These are phyloP conservation scores for Glarea lozoyensis DNA, from an alignment of 495 filamentous ascomycete species.

Conservation along the genomic window DNA sequence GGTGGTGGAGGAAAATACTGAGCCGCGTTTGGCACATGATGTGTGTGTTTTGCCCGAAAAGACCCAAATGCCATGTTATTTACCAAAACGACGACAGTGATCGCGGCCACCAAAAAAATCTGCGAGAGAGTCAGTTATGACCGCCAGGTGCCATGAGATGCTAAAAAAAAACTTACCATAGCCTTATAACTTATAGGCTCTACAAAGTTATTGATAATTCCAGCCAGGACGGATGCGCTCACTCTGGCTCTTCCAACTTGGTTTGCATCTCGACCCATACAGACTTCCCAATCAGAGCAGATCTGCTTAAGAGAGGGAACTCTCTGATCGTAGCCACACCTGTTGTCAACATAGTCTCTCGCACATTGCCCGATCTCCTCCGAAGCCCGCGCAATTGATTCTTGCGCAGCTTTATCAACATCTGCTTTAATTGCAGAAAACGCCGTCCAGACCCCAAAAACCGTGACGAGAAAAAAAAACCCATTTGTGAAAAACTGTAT, in stretches of 20 bases:
- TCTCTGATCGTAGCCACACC: constrained; percentile 49
- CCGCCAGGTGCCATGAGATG: neutral
- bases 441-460: constrained; percentile 65
- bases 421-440: constrained; percentile 65
- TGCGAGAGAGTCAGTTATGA: constrained; percentile 10
- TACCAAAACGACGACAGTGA: constrained; percentile 46
- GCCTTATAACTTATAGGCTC: constrained; percentile 67
- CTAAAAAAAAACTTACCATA: constrained; percentile 39
- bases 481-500: constrained; percentile 73
- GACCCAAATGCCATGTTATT: constrained; percentile 48
- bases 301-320: constrained; percentile 62
- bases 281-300: constrained; percentile 74
- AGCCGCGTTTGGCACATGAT: constrained; percentile 18
- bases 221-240: constrained; percentile 69
- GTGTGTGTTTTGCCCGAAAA: constrained; percentile 28
- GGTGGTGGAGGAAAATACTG: constrained; percentile 9
- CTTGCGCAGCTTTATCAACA: constrained; percentile 59
- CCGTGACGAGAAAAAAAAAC: constrained; percentile 52
- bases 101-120: constrained; percentile 43
- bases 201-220: constrained; percentile 67
- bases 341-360: constrained; percentile 61
- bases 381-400: constrained; percentile 53
- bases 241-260: constrained; percentile 58
- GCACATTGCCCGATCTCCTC: constrained; percentile 64
- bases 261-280: constrained; percentile 70